Evolutionary conservation across 495 filamentous ascomycete species (phyloP).

Genomic region (Cudoniella acicularis): DNA sequence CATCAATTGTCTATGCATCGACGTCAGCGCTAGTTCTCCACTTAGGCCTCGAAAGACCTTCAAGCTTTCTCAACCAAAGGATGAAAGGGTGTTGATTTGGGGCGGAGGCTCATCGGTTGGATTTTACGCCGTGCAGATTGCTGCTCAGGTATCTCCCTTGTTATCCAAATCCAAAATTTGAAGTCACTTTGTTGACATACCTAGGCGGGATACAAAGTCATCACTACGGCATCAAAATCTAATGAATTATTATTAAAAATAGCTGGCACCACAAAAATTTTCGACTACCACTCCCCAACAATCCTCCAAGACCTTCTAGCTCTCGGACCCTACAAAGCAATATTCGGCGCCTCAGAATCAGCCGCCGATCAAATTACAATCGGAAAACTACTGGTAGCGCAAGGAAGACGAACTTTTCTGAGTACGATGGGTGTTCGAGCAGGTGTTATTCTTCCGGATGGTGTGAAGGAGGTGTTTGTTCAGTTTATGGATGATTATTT

Average conservation of each 20-base stretch:
- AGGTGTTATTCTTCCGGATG: slow-evolving; percentile 12
- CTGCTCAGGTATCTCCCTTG: slow-evolving; percentile 2
- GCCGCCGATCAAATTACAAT: slow-evolving; percentile 15
- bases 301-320: not conserved
- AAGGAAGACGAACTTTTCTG: slow-evolving; percentile 19
- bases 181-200: not conserved
- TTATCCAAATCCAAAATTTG: not conserved
- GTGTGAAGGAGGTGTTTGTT: slow-evolving; percentile 10
- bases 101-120: slow-evolving; percentile 16
- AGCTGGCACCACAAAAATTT: not conserved
- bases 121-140: slow-evolving; percentile 13
- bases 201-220: slow-evolving; percentile 37
- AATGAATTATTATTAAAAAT: slow-evolving; percentile 44
- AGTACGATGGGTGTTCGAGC: slow-evolving; percentile 15
- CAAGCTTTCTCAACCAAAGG: not conserved
- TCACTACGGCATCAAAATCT: slow-evolving; percentile 45
- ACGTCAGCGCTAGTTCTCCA: slow-evolving; percentile 19
- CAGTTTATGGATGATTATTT: slow-evolving; percentile 23
- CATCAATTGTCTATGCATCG: slow-evolving; percentile 8
- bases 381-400: slow-evolving; percentile 9
- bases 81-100: slow-evolving; percentile 20
- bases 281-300: slow-evolving; percentile 3
- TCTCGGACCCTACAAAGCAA: slow-evolving; percentile 17
- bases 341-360: slow-evolving; percentile 17
- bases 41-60: slow-evolving; percentile 11